These are phyloP conservation scores for Ophiostoma piceae DNA, from an alignment of 2,329 filamentous ascomycete species.

Conservation along the genomic window DNA sequence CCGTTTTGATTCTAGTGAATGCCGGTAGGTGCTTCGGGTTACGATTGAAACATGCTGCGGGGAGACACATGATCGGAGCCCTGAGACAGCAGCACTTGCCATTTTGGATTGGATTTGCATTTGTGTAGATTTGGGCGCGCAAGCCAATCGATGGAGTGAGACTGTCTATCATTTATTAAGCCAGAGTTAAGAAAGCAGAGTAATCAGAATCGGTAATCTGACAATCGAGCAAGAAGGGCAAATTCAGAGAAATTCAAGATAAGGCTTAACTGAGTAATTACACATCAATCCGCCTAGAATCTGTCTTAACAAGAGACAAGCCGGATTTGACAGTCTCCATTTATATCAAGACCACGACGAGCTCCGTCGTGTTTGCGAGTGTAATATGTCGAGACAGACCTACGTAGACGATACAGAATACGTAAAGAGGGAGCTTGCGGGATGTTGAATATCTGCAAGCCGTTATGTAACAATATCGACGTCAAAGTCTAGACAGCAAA, in stretches of 20 bases:
- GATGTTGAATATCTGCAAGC: neutral
- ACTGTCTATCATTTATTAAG: neutral
- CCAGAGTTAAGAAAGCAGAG: too few species aligned
- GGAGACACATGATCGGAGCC: neutral
- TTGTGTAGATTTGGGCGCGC: neutral
- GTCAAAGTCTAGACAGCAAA: neutral
- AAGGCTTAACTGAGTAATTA: neutral
- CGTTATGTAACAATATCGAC: neutral
- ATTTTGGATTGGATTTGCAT: neutral
- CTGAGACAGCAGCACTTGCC: neutral
- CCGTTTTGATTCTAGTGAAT: neutral
- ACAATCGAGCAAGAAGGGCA: neutral
- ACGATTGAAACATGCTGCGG: neutral
- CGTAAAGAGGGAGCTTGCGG: slow-evolving; percentile 1
- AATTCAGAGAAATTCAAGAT: neutral
- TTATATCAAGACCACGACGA: neutral
- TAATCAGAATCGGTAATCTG: too few species aligned
- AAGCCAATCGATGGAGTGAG: neutral
- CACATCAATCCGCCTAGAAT: neutral
- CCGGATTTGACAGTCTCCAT: neutral
- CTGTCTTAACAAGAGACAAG: neutral
- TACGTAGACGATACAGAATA: neutral
- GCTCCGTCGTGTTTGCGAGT: neutral
- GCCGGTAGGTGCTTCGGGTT: neutral
- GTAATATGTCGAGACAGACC: neutral